These are phyloP conservation scores for Ascoidea tarda DNA, from an alignment of 805 yeast species.

Conservation along the genomic window DNA sequence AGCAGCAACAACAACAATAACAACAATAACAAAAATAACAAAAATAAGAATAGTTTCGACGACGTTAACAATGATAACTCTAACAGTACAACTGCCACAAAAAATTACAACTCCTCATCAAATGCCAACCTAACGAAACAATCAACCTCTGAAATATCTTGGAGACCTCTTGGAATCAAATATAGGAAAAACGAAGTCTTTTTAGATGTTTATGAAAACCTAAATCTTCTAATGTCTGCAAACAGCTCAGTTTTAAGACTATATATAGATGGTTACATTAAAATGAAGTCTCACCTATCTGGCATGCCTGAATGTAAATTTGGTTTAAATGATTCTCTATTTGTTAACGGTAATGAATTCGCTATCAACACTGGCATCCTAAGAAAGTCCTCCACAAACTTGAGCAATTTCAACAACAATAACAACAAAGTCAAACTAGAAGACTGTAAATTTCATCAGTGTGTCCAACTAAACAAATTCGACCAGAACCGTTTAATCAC, in stretches of 20 bases:
- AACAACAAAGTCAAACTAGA: conserved; percentile 43
- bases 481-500: conserved; percentile 50
- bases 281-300: conserved; percentile 54
- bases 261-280: conserved; percentile 64
- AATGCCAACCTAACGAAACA: conserved; percentile 18
- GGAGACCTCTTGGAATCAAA: conserved; percentile 61
- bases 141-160: conserved; percentile 33
- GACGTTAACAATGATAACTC: background rate
- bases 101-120: conserved; percentile 1
- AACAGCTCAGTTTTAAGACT: conserved; percentile 52
- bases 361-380: conserved; percentile 1
- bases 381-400: conserved; percentile 12
- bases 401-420: conserved; percentile 24
- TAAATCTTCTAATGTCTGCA: conserved; percentile 54
- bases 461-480: conserved; percentile 62
- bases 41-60: conserved; percentile 1
- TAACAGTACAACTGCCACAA: background rate
- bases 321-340: conserved; percentile 49
- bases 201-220: conserved; percentile 61
- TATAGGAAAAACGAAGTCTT: conserved; percentile 74
- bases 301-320: conserved; percentile 80
- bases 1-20: background rate
- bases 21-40: background rate
- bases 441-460: conserved; percentile 78
- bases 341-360: conserved; percentile 13